These are phyloP conservation scores for Botrytis aclada DNA, from an alignment of 2,329 filamentous ascomycete species.

Conservation along the genomic window DNA sequence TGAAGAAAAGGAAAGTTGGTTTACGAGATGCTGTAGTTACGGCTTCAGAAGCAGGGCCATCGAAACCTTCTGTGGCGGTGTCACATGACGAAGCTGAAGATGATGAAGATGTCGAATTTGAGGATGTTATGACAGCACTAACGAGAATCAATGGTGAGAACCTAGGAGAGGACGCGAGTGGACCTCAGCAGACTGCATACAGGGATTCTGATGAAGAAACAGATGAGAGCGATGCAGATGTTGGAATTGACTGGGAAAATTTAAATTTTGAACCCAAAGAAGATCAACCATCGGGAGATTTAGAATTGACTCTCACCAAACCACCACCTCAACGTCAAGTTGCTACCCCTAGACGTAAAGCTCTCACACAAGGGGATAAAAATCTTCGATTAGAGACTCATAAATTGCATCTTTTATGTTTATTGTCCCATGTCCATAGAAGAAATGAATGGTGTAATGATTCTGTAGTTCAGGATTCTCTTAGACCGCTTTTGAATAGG, in stretches of 20 bases:
- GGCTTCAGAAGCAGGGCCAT: constrained; percentile 20
- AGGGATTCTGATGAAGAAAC: constrained; percentile 53
- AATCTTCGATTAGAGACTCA: constrained; percentile 69
- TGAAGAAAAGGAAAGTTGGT: constrained; percentile 38
- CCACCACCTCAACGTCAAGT: constrained; percentile 22
- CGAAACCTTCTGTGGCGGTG: constrained; percentile 16
- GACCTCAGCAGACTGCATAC: constrained; percentile 40
- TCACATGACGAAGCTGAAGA: constrained; percentile 28
- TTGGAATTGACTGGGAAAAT: constrained; percentile 62
- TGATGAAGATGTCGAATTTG: constrained; percentile 34
- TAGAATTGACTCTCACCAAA: constrained; percentile 39
- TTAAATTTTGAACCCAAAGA: constrained; percentile 44
- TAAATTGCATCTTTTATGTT: constrained; percentile 78
- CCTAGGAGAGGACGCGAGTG: constrained; percentile 16
- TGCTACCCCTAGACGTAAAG: constrained; percentile 41
- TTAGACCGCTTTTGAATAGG: constrained; percentile 63
- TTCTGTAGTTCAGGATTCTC: constrained; percentile 58
- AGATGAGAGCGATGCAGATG: constrained; percentile 46
- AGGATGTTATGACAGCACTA: constrained; percentile 33
- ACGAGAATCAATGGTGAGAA: background rate
- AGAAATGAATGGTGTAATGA: constrained; percentile 92
- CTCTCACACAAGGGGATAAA: constrained; percentile 53
- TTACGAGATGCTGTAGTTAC: constrained; percentile 18
- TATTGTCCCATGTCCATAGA: constrained; percentile 72
- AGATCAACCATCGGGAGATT: constrained; percentile 32